Evolutionary conservation across 371 early-diverging fungal species (phyloP).

Genomic region (Lichtheimia corymbifera): DNA sequence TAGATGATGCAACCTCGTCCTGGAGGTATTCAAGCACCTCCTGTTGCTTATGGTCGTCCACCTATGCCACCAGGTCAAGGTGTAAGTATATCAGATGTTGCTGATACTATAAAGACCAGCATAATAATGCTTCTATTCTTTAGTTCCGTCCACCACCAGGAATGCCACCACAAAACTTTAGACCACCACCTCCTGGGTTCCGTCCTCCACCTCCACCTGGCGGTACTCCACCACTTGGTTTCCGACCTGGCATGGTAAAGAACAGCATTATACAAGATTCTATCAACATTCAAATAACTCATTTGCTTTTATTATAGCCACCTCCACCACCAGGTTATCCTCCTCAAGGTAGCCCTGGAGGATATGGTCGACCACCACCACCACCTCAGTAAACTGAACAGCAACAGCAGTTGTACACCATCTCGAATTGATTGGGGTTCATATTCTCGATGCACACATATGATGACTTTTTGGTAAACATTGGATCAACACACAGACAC

Average conservation of each 20-base stretch:
- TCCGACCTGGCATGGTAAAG: conserved; percentile 37
- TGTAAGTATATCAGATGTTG: background rate
- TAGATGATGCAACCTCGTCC: conserved; percentile 71
- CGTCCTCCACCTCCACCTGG: conserved; percentile 44
- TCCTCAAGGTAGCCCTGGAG: conserved; percentile 17
- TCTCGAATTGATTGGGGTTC: too few species aligned
- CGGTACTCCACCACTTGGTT: conserved; percentile 40
- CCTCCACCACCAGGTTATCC: conserved; percentile 19
- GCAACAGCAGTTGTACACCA: too few species aligned
- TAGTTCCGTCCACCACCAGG: conserved; percentile 60
- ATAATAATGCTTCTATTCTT: background rate
- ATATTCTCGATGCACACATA: too few species aligned
- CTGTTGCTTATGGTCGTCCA: conserved; percentile 74
- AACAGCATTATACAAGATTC: background rate
- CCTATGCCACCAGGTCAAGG: conserved; percentile 33
- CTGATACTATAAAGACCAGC: too few species aligned
- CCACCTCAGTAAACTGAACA: too few species aligned
- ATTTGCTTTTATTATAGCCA: background rate
- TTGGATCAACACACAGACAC: too few species aligned
- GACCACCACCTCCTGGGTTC: conserved; percentile 55
- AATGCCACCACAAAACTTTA: conserved; percentile 41
- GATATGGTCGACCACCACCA: conserved; percentile 20
- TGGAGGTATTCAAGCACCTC: conserved; percentile 56
- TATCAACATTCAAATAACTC: background rate
- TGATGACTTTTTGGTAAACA: too few species aligned